phyloP scores from a whole-genome alignment of 2,329 filamentous ascomycete genomes.

The Neonectria ditissima region DNA sequence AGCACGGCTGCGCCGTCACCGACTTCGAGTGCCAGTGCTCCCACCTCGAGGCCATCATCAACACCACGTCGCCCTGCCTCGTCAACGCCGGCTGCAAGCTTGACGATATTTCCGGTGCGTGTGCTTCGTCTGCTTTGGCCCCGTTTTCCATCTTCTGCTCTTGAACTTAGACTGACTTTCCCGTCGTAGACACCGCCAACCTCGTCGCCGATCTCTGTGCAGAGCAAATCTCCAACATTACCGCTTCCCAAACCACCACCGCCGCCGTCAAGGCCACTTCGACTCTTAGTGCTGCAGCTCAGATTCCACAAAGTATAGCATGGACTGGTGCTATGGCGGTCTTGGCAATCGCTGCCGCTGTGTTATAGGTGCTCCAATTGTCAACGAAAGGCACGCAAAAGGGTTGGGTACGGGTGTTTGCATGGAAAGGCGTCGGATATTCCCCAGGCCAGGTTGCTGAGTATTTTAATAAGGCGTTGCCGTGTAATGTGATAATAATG shows the following conservation, averaged over 20 bases:
- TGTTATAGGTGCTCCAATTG: slow-evolving; percentile 5
- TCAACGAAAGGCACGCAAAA: background rate
- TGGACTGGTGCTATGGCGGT: slow-evolving; percentile 23
- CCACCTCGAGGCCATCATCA: slow-evolving; percentile 50
- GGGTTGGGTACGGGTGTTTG: slow-evolving; percentile 5
- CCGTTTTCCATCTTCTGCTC: background rate
- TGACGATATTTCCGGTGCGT: slow-evolving; percentile 53
- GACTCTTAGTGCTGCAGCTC: slow-evolving; percentile 15
- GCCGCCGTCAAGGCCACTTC: slow-evolving; percentile 1
- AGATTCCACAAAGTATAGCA: slow-evolving; percentile 10
- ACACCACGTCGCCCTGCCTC: slow-evolving; percentile 52
- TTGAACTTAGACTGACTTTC: background rate
- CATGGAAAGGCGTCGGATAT: slow-evolving; percentile 17
- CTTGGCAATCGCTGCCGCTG: slow-evolving; percentile 17
- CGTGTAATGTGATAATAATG: slow-evolving; percentile 1
- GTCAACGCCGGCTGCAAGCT: slow-evolving; percentile 48
- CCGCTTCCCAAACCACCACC: slow-evolving; percentile 16
- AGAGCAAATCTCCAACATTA: slow-evolving; percentile 14
- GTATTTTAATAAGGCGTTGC: slow-evolving; percentile 7
- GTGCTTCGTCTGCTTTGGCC: background rate
- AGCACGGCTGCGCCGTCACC: slow-evolving; percentile 49
- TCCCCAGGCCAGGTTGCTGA: background rate
- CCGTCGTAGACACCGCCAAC: slow-evolving; percentile 8
- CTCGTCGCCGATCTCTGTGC: slow-evolving; percentile 24
- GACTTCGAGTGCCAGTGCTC: slow-evolving; percentile 55